These are phyloP conservation scores for Arctium lappa DNA, from an alignment of 129 eudicot species.

Conservation along the genomic window DNA sequence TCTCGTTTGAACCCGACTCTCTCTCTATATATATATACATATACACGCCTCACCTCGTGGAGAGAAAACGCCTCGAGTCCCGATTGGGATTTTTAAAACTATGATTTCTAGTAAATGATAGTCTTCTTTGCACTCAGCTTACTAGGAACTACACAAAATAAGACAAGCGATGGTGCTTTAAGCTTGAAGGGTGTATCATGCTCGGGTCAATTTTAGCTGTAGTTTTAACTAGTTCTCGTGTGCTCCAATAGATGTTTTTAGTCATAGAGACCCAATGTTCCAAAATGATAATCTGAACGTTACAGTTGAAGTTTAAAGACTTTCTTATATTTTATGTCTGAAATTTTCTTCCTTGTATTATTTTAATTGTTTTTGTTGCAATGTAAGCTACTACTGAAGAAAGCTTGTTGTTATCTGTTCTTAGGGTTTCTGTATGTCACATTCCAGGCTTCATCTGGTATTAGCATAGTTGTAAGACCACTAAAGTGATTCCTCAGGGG, in stretches of 20 bases:
- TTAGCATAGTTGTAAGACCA: slow-evolving; percentile 3
- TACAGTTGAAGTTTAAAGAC: not conserved
- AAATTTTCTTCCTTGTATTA: not conserved
- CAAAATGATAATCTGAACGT: not conserved
- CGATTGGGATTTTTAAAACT: too few relatives aligned
- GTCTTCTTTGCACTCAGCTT: not conserved
- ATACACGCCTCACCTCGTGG: too few relatives aligned
- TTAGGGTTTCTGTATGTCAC: not conserved
- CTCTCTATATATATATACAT: too few relatives aligned
- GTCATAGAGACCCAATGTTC: not conserved
- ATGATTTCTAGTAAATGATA: not conserved
- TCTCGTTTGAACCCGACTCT: too few relatives aligned
- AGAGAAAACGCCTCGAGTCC: too few relatives aligned
- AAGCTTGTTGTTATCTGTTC: not conserved
- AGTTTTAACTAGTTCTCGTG: not conserved
- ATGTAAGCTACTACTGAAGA: not conserved
- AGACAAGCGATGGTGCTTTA: not conserved
- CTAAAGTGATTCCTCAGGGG: not conserved
- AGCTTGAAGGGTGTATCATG: not conserved
- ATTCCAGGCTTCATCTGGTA: not conserved
- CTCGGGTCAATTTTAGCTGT: not conserved
- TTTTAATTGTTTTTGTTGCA: not conserved
- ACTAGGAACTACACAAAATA: not conserved
- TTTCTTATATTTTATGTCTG: not conserved
- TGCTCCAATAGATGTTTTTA: not conserved